phyloP scores from a whole-genome alignment of 1,284 basidiomycete genomes.

The Bondarzewia mesenterica region DNA sequence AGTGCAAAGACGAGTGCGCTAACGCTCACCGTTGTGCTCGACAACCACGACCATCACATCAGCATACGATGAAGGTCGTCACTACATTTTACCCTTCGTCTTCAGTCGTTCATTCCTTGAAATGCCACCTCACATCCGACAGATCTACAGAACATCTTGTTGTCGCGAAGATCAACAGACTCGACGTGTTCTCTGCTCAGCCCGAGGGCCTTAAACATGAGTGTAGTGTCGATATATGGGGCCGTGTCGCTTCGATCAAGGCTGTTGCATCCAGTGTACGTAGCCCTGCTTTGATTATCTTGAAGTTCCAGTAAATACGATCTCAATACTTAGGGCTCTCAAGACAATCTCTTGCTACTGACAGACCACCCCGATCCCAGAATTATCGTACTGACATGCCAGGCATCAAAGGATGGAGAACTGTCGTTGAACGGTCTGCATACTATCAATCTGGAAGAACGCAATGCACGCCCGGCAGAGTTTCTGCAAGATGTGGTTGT shows the following conservation, averaged over 20 bases:
- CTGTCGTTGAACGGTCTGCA: conserved; percentile 32
- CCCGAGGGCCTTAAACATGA: conserved; percentile 49
- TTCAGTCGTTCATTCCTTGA: conserved; percentile 49
- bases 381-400: conserved; percentile 50
- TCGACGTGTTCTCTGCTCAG: conserved; percentile 58
- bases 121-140: conserved; percentile 40
- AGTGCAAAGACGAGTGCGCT: too few species aligned
- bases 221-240: conserved; percentile 56
- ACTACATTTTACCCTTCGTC: conserved; percentile 57
- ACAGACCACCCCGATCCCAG: conserved; percentile 69
- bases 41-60: neutral
- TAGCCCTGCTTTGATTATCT: conserved; percentile 3
- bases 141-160: conserved; percentile 51
- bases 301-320: conserved; percentile 5
- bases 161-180: conserved; percentile 51
- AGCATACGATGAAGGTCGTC: conserved; percentile 48
- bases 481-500: conserved; percentile 59
- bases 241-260: conserved; percentile 48
- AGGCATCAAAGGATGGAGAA: conserved; percentile 24
- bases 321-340: conserved; percentile 29
- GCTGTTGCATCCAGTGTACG: conserved; percentile 45
- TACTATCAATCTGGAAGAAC: conserved; percentile 45
- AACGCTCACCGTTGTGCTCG: neutral
- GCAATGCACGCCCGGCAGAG: conserved; percentile 49
- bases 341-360: conserved; percentile 51